phyloP scores from a whole-genome alignment of 2,329 filamentous ascomycete genomes.

The Colletotrichum spinosum region DNA sequence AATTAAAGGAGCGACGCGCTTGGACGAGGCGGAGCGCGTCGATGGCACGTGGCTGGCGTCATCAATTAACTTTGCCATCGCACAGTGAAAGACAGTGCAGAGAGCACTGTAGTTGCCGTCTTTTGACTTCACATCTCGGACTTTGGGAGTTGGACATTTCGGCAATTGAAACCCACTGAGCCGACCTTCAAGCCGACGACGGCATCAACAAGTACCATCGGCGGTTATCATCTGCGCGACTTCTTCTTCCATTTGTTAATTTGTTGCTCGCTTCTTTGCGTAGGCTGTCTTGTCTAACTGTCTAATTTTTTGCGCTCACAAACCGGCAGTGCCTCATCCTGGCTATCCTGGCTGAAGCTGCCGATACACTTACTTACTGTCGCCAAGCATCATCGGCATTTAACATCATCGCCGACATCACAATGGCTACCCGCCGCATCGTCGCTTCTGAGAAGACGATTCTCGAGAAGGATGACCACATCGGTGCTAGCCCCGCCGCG shows the following conservation, averaged over 20 bases:
- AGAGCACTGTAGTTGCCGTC: constrained; percentile 19
- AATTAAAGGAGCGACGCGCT: constrained; percentile 16
- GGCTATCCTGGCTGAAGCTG: too few species aligned
- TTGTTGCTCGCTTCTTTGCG: too few species aligned
- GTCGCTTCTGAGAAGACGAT: constrained; percentile 74
- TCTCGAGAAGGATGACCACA: constrained; percentile 68
- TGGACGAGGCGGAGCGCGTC: constrained; percentile 31
- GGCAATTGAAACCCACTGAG: not conserved
- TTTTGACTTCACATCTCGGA: constrained; percentile 29
- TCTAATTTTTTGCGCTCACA: too few species aligned
- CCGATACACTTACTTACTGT: too few species aligned
- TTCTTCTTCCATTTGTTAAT: too few species aligned
- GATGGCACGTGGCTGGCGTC: constrained; percentile 34
- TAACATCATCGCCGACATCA: constrained; percentile 37
- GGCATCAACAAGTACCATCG: not conserved
- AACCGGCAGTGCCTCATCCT: too few species aligned
- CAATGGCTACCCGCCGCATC: constrained; percentile 78
- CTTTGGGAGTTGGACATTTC: not conserved
- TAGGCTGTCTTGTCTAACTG: too few species aligned
- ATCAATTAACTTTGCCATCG: constrained; percentile 28
- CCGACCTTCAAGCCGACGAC: constrained; percentile 1
- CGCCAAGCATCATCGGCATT: too few species aligned
- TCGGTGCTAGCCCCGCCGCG: constrained; percentile 52
- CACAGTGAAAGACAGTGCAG: not conserved
- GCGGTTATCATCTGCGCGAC: too few species aligned